phyloP scores from a whole-genome alignment of 108 stramenopile genomes.

The Cyclotella atomus region DNA sequence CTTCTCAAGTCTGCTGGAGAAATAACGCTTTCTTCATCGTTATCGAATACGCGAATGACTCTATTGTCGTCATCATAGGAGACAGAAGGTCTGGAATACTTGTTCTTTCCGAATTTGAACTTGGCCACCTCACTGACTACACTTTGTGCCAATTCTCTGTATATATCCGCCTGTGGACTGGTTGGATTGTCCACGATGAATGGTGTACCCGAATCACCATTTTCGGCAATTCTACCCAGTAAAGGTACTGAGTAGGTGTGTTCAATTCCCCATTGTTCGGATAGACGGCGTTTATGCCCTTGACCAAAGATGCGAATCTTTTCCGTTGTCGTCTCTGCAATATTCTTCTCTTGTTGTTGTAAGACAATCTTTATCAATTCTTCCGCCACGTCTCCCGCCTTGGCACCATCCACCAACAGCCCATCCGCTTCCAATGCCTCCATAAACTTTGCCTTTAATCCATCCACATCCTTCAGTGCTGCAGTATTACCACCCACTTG shows the following conservation, averaged over 20 bases:
- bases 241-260: slow-evolving; percentile 79
- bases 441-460: slow-evolving; percentile 39
- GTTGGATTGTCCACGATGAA: slow-evolving; percentile 74
- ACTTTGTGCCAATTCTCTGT: slow-evolving; percentile 59
- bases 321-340: slow-evolving; percentile 42
- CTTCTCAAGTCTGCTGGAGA: slow-evolving; percentile 69
- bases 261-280: slow-evolving; percentile 88
- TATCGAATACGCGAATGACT: slow-evolving; percentile 36
- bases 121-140: slow-evolving; percentile 85
- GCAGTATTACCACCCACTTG: slow-evolving; percentile 23
- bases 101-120: slow-evolving; percentile 54
- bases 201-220: slow-evolving; percentile 85
- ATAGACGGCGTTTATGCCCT: slow-evolving; percentile 73
- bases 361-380: slow-evolving; percentile 59
- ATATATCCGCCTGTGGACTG: slow-evolving; percentile 71
- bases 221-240: slow-evolving; percentile 72
- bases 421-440: slow-evolving; percentile 27
- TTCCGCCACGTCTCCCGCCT: slow-evolving; percentile 33
- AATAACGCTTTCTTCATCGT: slow-evolving; percentile 39
- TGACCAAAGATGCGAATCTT: slow-evolving; percentile 80
- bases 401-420: slow-evolving; percentile 12
- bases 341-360: slow-evolving; percentile 26
- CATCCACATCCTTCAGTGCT: slow-evolving; percentile 41
- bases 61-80: slow-evolving; percentile 54
- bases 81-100: slow-evolving; percentile 44